Conservation (phyloP, 2,329 filamentous ascomycete species). For the Exophiala lecanii-corni region DNA sequence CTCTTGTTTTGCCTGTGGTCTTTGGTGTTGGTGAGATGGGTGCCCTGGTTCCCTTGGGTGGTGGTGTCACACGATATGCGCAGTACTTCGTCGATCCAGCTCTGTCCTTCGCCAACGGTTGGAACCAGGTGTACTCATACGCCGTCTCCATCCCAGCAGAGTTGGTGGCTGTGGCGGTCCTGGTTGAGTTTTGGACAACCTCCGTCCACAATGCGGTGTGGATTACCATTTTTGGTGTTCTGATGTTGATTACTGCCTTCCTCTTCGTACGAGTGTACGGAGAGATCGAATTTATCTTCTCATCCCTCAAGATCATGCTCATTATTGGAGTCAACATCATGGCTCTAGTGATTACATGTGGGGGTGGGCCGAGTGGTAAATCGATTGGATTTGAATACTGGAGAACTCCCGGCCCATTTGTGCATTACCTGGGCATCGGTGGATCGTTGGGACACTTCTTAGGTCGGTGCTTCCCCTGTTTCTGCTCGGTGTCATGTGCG, state of each 20-base stretch:
- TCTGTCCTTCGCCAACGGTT: conserved; percentile 73
- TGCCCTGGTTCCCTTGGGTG: conserved; percentile 70
- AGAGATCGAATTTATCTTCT: conserved; percentile 58
- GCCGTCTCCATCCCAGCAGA: conserved; percentile 82
- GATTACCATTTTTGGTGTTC: conserved; percentile 19
- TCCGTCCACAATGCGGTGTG: conserved; percentile 22
- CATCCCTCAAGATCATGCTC: conserved; percentile 63
- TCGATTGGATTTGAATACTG: conserved; percentile 63
- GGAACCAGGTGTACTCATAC: conserved; percentile 63
- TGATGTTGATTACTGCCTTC: conserved; percentile 56
- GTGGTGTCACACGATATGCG: conserved; percentile 77
- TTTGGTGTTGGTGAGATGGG: conserved; percentile 71
- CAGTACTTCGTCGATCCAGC: conserved; percentile 74
- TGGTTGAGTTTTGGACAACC: conserved; percentile 67
- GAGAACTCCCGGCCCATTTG: conserved; percentile 58
- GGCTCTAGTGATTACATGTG: conserved; percentile 58
- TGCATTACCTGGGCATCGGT: conserved; percentile 33
- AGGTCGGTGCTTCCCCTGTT: no score
- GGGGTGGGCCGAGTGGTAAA: conserved; percentile 60
- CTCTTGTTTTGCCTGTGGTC: conserved; percentile 65
- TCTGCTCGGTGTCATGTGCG: no score
- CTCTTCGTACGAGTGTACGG: conserved; percentile 66
- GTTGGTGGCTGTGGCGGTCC: conserved; percentile 69
- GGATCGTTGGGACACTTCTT: conserved; percentile 45
- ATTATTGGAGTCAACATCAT: conserved; percentile 63